Evolutionary conservation across 169 alveolate genomes (phyloP), one percentile per base, ranked within the genome.

Genomic region (Sarcocystis neurona): DNA sequence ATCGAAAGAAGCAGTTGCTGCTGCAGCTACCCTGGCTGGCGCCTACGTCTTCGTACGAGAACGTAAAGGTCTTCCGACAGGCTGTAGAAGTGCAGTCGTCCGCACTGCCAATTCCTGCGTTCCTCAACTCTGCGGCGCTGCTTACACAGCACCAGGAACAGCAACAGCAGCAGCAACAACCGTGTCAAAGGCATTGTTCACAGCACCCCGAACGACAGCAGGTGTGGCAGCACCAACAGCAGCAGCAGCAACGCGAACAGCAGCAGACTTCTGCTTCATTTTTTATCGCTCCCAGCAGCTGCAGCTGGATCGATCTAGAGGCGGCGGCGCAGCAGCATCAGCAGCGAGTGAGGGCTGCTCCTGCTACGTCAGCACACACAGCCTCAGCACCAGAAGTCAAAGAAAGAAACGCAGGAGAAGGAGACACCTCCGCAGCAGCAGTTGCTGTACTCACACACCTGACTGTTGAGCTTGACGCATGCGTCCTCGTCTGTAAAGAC

Each of bases 1-100:
- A 37, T 63, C 75, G 43, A 63, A 1, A 3, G 46, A n/a, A 1
- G 43, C 1, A 1, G 75, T n/a, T n/a, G n/a, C n/a, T n/a, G 8
- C 75, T 63, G 41, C 44, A n/a, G 46, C 41, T 63, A 4, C 75
- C 75, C 75, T 63, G 75, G 75, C 41, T 63, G 46, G 46, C 20
- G 0, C 43, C 10, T 10, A 2, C 41, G 46, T n/a, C 75, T 37
- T 43, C 4, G 41, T 8, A n/a, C 43, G 75, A 5, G 75, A n/a
- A 37, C 4, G 39, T 23, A 12, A 34, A 58, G 39, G 70, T 6
- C 18, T 32, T 27, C 18, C 27, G 60, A 27, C 70, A 23, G 20
- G 20, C 75, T 15, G 20, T n/a, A 8, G 75, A 37, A 1, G 10
- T 43, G 10, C 75, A n/a, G n/a, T n/a, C 32, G 43, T 63, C 75